These are phyloP conservation scores for Rhododendron ferrugineum DNA, from an alignment of 148 eudicot genomes.

Conservation along the genomic window DNA sequence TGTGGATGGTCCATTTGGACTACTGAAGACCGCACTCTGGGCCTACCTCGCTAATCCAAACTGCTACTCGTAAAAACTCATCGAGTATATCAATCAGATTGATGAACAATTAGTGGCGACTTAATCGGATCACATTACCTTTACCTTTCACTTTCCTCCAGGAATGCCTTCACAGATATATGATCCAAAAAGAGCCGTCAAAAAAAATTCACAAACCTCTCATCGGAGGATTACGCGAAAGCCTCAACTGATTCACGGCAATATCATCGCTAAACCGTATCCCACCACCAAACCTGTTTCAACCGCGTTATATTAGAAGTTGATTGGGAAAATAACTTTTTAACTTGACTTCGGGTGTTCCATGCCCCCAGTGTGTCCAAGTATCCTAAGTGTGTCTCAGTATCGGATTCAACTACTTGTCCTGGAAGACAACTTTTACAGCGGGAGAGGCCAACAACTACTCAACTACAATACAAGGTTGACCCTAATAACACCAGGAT, in stretches of 20 bases:
- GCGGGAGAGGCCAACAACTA: neutral
- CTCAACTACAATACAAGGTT: neutral
- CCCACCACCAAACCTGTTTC: neutral
- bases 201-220: neutral
- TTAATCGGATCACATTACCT: neutral
- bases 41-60: neutral
- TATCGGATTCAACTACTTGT: neutral
- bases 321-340: too few species aligned
- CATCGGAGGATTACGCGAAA: neutral
- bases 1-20: too few species aligned
- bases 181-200: neutral
- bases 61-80: neutral
- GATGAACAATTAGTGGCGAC: neutral
- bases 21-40: neutral
- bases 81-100: neutral
- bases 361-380: too few species aligned
- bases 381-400: too few species aligned
- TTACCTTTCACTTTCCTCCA: neutral
- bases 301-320: too few species aligned
- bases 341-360: too few species aligned
- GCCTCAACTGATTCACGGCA: neutral
- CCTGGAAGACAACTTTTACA: neutral
- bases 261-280: neutral
- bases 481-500: neutral
- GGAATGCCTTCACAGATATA: neutral